Percentiles rank a stretch among this genome's conserved stretches.
Evolutionary conservation across 73 alveolate genomes (phyloP).

Genomic region (Halteria grandinella): DNA sequence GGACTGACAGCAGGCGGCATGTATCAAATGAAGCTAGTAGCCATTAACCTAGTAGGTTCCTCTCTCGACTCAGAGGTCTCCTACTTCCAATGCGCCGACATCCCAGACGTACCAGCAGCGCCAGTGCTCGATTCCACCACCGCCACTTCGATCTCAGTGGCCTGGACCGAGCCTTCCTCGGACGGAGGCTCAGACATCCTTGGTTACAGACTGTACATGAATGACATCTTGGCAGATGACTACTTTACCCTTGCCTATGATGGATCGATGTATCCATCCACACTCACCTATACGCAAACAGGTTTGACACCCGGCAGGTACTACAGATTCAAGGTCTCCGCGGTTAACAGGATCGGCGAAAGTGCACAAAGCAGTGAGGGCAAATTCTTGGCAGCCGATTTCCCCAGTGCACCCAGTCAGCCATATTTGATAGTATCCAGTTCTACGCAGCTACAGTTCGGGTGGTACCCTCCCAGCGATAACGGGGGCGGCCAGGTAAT

Average conservation of each 20-base stretch:
- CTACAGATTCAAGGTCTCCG: slow-evolving; percentile 55
- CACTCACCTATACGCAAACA: neutral
- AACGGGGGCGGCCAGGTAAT: slow-evolving; percentile 74
- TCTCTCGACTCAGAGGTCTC: slow-evolving; percentile 47
- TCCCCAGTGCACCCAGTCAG: slow-evolving; percentile 64
- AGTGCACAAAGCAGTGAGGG: neutral
- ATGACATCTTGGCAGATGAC: slow-evolving; percentile 46
- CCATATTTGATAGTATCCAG: slow-evolving; percentile 56
- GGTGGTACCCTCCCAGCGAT: slow-evolving; percentile 62
- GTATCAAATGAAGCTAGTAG: slow-evolving; percentile 65
- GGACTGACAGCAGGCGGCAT: slow-evolving; percentile 52
- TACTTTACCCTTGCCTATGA: slow-evolving; percentile 50
- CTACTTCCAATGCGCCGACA: slow-evolving; percentile 44
- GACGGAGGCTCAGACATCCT: slow-evolving; percentile 54
- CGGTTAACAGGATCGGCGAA: slow-evolving; percentile 66
- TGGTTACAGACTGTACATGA: slow-evolving; percentile 64
- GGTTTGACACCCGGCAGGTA: slow-evolving; percentile 47
- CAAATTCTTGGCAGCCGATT: slow-evolving; percentile 58
- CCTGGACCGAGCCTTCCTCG: slow-evolving; percentile 63
- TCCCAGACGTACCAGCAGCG: slow-evolving; percentile 58
- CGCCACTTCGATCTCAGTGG: slow-evolving; percentile 50
- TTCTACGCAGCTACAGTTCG: slow-evolving; percentile 1
- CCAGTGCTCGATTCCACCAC: slow-evolving; percentile 55
- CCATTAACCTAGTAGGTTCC: slow-evolving; percentile 64
- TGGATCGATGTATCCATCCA: slow-evolving; percentile 54